Conservation (phyloP, 352 stramenopile species). For the Phytopythium sindhum region DNA sequence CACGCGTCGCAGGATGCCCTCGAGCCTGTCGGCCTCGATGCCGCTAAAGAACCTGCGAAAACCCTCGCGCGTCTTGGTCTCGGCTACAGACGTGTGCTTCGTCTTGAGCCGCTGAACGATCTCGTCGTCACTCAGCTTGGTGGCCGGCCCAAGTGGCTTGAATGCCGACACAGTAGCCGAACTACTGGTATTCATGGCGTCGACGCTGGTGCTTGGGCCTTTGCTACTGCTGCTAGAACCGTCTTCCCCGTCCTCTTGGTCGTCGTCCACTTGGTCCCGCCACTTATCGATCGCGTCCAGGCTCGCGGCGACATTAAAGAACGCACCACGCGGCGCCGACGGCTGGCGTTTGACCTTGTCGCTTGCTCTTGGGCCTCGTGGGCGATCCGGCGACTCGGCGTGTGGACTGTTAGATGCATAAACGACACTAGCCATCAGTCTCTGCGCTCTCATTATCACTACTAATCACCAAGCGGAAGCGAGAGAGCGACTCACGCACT, state of each 20-base stretch:
- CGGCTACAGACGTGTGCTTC: conserved; percentile 31
- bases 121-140: conserved; percentile 37
- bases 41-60: conserved; percentile 66
- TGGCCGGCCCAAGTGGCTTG: conserved; percentile 31
- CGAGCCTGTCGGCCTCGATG: conserved; percentile 47
- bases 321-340: conserved; percentile 25
- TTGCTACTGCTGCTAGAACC: background rate
- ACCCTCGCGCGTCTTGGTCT: conserved; percentile 71
- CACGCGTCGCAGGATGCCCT: conserved; percentile 40
- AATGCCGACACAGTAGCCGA: background rate
- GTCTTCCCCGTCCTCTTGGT: conserved; percentile 22
- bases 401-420: background rate
- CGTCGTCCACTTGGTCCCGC: conserved; percentile 62
- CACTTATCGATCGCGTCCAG: conserved; percentile 71
- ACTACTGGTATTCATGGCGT: conserved; percentile 1
- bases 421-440: background rate
- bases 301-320: conserved; percentile 75
- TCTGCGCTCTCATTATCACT: background rate
- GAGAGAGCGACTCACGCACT: conserved; percentile 26
- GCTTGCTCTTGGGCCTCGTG: background rate
- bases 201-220: too few relatives aligned
- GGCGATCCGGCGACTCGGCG: background rate
- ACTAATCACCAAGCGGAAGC: background rate
- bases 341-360: conserved; percentile 7
- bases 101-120: conserved; percentile 49